Conservation (phyloP, 148 eudicot species). For the Chenopodium quinoa region DNA sequence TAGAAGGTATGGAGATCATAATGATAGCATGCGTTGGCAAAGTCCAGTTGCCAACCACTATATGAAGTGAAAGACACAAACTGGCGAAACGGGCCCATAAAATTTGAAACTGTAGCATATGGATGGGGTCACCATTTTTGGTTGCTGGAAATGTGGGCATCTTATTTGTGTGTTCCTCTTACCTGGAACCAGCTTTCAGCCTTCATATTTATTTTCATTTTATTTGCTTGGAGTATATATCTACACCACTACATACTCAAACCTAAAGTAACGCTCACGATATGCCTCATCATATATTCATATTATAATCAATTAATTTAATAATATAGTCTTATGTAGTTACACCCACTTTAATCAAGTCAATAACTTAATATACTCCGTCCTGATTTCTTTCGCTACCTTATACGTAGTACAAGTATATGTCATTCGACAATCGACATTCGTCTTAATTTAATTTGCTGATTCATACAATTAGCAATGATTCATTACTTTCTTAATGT, state of each 20-base stretch:
- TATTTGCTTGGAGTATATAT: background rate
- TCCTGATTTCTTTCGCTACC: too few relatives aligned
- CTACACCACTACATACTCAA: too few relatives aligned
- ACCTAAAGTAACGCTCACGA: background rate
- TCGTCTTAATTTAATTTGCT: too few relatives aligned
- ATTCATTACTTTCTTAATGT: too few relatives aligned
- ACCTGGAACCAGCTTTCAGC: slow-evolving; percentile 22
- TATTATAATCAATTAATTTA: too few relatives aligned
- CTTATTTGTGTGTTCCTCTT: background rate
- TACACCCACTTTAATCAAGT: too few relatives aligned
- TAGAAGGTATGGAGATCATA: background rate
- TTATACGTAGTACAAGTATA: too few relatives aligned
- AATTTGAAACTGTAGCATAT: background rate
- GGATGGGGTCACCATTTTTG: background rate
- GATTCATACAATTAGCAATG: too few relatives aligned
- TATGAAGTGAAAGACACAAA: background rate
- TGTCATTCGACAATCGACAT: too few relatives aligned
- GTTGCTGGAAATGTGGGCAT: slow-evolving; percentile 12
- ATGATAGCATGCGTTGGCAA: slow-evolving; percentile 13
- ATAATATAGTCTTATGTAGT: too few relatives aligned
- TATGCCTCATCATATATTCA: background rate
- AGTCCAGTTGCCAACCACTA: background rate
- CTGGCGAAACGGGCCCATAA: background rate
- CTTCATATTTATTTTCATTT: background rate
- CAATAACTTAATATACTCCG: too few relatives aligned